Evolutionary conservation across 1,139 yeast genomes (phyloP).

Genomic region (Pneumocystis oryctolagi): DNA sequence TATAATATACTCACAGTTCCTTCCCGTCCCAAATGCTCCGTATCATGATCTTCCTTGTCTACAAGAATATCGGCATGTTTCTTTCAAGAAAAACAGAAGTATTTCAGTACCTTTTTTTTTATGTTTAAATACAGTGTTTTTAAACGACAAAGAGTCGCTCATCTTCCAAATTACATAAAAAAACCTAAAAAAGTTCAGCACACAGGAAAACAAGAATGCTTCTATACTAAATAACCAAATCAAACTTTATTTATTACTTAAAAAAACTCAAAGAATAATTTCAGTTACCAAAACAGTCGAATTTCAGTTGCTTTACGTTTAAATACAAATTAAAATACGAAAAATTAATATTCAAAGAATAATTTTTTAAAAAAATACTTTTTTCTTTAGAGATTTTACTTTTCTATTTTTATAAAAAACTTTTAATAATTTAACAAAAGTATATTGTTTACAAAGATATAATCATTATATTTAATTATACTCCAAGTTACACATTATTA

Average conservation of each 20-base stretch:
- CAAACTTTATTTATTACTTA: too few relatives aligned
- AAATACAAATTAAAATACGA: too few relatives aligned
- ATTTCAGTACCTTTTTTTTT: not conserved
- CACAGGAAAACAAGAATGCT: not conserved
- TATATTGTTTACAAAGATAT: not conserved
- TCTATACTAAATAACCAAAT: not conserved
- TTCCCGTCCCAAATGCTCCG: not conserved
- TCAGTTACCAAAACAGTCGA: not conserved
- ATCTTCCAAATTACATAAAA: not conserved
- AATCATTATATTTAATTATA: not conserved
- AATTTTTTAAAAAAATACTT: too few relatives aligned
- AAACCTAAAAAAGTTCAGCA: not conserved
- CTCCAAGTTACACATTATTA: not conserved
- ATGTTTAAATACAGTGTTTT: not conserved
- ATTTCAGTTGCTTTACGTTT: not conserved
- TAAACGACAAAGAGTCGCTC: not conserved
- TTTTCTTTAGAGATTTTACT: not conserved
- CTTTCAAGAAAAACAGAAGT: not conserved
- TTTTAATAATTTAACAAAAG: not conserved
- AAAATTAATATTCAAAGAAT: too few relatives aligned
- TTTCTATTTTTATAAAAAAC: not conserved
- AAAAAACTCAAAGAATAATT: not conserved
- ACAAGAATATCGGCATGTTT: not conserved
- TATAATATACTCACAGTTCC: not conserved
- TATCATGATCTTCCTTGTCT: not conserved